These are phyloP conservation scores for Mycena vitilis DNA, from an alignment of 768 basidiomycete genomes.

Conservation along the genomic window DNA sequence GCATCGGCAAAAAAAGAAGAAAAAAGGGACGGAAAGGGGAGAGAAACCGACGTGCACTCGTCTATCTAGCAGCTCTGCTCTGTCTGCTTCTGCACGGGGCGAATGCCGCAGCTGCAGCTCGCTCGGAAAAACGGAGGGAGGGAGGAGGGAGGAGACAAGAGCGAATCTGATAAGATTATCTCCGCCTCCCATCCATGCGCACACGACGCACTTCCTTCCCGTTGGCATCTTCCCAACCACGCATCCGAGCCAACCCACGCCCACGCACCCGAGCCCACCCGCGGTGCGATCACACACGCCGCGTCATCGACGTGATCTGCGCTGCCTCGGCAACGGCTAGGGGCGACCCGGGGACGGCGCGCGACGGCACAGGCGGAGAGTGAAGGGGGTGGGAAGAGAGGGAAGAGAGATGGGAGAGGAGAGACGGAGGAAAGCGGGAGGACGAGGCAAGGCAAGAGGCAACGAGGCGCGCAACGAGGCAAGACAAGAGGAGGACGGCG, in stretches of 20 bases:
- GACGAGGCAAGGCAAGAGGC: neutral
- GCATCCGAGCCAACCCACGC: too few species aligned
- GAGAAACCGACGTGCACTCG: neutral
- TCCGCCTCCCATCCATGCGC: neutral
- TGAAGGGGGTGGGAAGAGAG: neutral
- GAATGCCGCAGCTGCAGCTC: too few species aligned
- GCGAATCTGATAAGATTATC: slow-evolving; percentile 29
- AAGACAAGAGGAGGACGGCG: neutral
- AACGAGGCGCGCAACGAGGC: slow-evolving; percentile 6
- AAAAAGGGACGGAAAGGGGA: neutral
- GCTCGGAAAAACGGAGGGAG: too few species aligned
- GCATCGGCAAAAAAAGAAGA: too few species aligned
- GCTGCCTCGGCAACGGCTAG: too few species aligned
- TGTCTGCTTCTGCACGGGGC: neutral
- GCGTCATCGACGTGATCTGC: too few species aligned
- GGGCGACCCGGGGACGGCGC: too few species aligned
- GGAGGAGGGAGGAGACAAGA: neutral
- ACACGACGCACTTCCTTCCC: too few species aligned
- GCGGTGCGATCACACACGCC: too few species aligned
- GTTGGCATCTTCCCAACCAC: too few species aligned
- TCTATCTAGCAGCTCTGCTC: neutral
- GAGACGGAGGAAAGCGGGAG: neutral
- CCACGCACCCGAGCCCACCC: too few species aligned
- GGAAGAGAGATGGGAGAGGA: neutral
- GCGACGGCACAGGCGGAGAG: too few species aligned